phyloP scores from a whole-genome alignment of 2,329 filamentous ascomycete genomes.

The Cladophialophora exuberans region DNA sequence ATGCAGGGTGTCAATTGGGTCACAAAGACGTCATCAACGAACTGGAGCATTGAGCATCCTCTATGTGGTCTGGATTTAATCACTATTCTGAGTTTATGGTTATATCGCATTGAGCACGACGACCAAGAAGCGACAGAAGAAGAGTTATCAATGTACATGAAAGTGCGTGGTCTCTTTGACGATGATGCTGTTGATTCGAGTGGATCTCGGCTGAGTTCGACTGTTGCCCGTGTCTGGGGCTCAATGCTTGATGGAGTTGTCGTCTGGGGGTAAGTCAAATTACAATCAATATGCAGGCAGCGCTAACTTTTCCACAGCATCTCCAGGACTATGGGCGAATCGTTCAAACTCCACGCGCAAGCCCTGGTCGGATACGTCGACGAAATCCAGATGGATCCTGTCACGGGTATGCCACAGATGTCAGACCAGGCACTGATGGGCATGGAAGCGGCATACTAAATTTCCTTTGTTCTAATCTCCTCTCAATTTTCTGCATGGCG shows the following conservation, averaged over 20 bases:
- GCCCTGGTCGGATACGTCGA: constrained; percentile 94
- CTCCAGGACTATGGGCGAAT: constrained; percentile 90
- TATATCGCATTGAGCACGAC: constrained; percentile 99
- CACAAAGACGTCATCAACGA: constrained; percentile 93
- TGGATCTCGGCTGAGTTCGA: constrained; percentile 86
- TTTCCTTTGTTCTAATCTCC: constrained; percentile 16
- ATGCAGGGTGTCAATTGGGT: constrained; percentile 96
- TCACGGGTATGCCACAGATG: constrained; percentile 32
- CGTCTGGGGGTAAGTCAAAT: constrained; percentile 88
- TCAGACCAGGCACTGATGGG: constrained; percentile 30
- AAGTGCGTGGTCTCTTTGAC: constrained; percentile 62
- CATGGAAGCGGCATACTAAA: constrained; percentile 32
- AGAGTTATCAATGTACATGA: constrained; percentile 83
- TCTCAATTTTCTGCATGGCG: constrained; percentile 24
- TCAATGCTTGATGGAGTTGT: constrained; percentile 98
- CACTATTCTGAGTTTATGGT: constrained; percentile 96
- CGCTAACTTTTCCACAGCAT: constrained; percentile 48
- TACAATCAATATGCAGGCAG: background rate
- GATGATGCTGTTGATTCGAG: constrained; percentile 85
- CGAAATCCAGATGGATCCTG: constrained; percentile 58
- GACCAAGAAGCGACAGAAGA: constrained; percentile 86
- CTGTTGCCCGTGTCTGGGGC: constrained; percentile 92
- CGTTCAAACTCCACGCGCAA: constrained; percentile 95
- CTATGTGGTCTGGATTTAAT: constrained; percentile 96
- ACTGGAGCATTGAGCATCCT: constrained; percentile 98